phyloP scores from a whole-genome alignment of 768 basidiomycete genomes.

The Sarcomyxa edulis region DNA sequence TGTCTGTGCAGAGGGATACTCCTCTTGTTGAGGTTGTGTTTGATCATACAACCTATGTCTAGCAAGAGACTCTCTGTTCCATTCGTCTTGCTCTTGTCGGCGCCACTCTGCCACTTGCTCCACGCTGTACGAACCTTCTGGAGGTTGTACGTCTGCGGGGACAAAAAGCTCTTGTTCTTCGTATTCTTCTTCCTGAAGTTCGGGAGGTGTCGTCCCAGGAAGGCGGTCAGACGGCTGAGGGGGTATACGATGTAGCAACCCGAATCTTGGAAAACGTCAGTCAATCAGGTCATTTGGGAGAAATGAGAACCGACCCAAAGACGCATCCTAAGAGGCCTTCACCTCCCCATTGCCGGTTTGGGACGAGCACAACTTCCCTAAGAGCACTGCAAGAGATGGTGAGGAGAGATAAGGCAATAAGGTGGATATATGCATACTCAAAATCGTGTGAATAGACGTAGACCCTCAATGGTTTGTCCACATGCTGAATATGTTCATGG shows the following conservation, averaged over 20 bases:
- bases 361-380: slow-evolving; percentile 89
- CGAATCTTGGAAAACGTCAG: slow-evolving; percentile 50
- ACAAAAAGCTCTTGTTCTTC: slow-evolving; percentile 69
- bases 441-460: slow-evolving; percentile 98
- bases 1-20: slow-evolving; percentile 17
- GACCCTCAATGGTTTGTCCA: slow-evolving; percentile 88
- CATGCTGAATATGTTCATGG: slow-evolving; percentile 51
- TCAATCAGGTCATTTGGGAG: slow-evolving; percentile 3
- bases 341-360: slow-evolving; percentile 96
- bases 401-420: slow-evolving; percentile 5
- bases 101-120: slow-evolving; percentile 24
- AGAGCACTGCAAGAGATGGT: slow-evolving; percentile 54
- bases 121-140: slow-evolving; percentile 17
- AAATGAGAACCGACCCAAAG: slow-evolving; percentile 65
- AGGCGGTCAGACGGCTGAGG: slow-evolving; percentile 58
- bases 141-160: slow-evolving; percentile 51
- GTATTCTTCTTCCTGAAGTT: slow-evolving; percentile 49
- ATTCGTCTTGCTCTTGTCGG: slow-evolving; percentile 22
- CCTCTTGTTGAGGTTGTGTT: slow-evolving; percentile 13
- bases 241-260: slow-evolving; percentile 90
- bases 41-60: slow-evolving; percentile 7
- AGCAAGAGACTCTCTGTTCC: slow-evolving; percentile 8
- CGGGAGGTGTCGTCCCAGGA: slow-evolving; percentile 52
- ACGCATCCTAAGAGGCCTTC: slow-evolving; percentile 94
- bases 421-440: slow-evolving; percentile 54